Base-by-base conservation (phyloP, 2,329 filamentous ascomycete genomes). In the Annulohypoxylon truncatum region DNA sequence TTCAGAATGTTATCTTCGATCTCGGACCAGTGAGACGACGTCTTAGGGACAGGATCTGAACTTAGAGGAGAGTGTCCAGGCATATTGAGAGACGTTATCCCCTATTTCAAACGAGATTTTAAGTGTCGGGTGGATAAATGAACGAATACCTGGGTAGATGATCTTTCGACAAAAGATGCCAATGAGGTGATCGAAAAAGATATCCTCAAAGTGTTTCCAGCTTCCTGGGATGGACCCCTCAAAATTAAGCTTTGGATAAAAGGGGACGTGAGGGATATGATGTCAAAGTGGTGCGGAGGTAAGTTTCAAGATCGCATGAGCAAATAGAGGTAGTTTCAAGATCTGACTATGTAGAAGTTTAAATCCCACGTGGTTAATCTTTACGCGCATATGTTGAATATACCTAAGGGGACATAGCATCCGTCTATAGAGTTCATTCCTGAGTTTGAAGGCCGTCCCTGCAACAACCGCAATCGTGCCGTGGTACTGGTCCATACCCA, bases 1-100 rank as follows among this genome's bases (percentile, higher is more conserved):
- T 60, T 69, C 18, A 71, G 29, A 15, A 68, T 67, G 5, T 56
- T 53, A 24, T 71, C 67, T 33, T 71, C 67, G 38, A 64, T 62
- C 29, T 71, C 64, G 22, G 69, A 64, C 69, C 69, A 65, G 18
- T 24, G 48, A 15, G 48, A 2, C 3, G 40, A n/a, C 3, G 18
- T 28, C 40, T 35, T 38, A 7, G 46, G 33, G n/a, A 13, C 13
- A 20, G 20, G n/a, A 6, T 24, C 15, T 8, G 7, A 22, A 7
- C n/a, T 13, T 1, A 26, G 20, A 10, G 55, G 50, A 15, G 38
- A n/a, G 4, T 40, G 24, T 46, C 22, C 3, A 9, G 48, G 5
- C 8, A 10, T 29, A 7, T 42, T 64, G 28, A 22, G 18, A 12
- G 51, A 56, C 56, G 53, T 61, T 31, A n/a, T 9, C 13, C 3